A percentile compares a stretch with the other conserved stretches of the same genome.
Evolutionary conservation across 2,329 filamentous ascomycete genomes (phyloP).

Genomic region (Penicillium frequentans): DNA sequence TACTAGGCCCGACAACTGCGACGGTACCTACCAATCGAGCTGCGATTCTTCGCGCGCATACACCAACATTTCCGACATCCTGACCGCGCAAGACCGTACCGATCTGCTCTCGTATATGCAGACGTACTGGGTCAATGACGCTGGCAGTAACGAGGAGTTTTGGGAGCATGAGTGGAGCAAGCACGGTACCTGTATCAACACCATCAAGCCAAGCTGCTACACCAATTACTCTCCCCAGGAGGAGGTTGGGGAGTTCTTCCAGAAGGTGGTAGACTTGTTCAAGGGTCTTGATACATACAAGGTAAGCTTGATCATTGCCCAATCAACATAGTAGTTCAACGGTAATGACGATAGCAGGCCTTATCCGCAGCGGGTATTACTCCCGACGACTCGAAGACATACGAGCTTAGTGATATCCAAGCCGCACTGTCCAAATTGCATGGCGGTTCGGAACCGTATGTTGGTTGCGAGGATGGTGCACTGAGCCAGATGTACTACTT

Average conservation of each 20-base stretch:
- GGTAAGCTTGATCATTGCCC: conserved; percentile 25
- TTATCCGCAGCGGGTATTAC: conserved; percentile 57
- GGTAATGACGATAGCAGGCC: conserved; percentile 36
- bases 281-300: conserved; percentile 57
- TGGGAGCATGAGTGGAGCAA: conserved; percentile 74
- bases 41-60: conserved; percentile 58
- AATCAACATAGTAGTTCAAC: background rate
- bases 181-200: conserved; percentile 71
- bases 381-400: conserved; percentile 52
- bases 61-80: conserved; percentile 58
- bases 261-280: conserved; percentile 56
- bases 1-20: conserved; percentile 53
- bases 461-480: conserved; percentile 50
- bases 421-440: conserved; percentile 50
- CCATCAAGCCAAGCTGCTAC: conserved; percentile 66
- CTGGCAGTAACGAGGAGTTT: conserved; percentile 56
- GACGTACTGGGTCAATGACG: conserved; percentile 60
- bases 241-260: conserved; percentile 60
- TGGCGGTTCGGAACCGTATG: conserved; percentile 50
- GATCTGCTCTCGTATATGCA: conserved; percentile 59
- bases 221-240: conserved; percentile 53
- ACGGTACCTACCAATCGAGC: conserved; percentile 57
- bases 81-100: conserved; percentile 50
- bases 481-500: conserved; percentile 60
- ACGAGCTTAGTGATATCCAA: conserved; percentile 53